phyloP scores from a whole-genome alignment of 176 grass and related monocot genomes.

The Oropetium thomaeum region DNA sequence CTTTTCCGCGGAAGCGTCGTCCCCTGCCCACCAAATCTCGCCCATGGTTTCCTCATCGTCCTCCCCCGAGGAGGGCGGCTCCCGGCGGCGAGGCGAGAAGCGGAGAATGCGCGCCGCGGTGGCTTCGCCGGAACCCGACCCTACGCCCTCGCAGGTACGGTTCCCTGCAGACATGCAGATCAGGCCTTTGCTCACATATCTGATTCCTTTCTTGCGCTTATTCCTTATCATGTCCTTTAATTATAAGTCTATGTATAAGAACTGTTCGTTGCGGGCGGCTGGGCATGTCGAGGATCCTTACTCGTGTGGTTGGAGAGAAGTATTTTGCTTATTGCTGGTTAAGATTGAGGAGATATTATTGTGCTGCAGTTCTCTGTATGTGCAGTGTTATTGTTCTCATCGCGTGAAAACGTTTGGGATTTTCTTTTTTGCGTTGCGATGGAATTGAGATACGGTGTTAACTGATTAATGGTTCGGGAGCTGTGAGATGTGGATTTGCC shows the following conservation, averaged over 20 bases:
- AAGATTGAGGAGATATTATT: not conserved
- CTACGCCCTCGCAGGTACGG: conserved; percentile 25
- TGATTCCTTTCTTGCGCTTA: not conserved
- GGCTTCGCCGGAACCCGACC: conserved; percentile 8
- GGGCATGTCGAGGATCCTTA: not conserved
- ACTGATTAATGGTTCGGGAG: not conserved
- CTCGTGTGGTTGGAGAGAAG: not conserved
- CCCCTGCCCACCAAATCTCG: conserved; percentile 36
- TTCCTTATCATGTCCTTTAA: not conserved
- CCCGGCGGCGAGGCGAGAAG: conserved; percentile 17
- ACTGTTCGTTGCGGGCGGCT: not conserved
- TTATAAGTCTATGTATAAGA: not conserved
- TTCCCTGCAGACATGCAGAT: conserved; percentile 14
- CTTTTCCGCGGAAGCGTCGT: conserved; percentile 13
- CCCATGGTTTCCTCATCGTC: conserved; percentile 44
- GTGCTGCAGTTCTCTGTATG: not conserved
- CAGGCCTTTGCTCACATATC: not conserved
- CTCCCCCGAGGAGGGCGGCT: conserved; percentile 2
- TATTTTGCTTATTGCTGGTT: not conserved
- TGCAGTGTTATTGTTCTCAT: not conserved
- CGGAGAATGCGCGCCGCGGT: conserved; percentile 26
- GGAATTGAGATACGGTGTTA: not conserved
- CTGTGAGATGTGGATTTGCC: not conserved
- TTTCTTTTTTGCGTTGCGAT: not conserved
- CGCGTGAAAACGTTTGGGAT: not conserved